Evolutionary conservation across 768 basidiomycete species (phyloP).

Genomic region (Lenzites betulinus): DNA sequence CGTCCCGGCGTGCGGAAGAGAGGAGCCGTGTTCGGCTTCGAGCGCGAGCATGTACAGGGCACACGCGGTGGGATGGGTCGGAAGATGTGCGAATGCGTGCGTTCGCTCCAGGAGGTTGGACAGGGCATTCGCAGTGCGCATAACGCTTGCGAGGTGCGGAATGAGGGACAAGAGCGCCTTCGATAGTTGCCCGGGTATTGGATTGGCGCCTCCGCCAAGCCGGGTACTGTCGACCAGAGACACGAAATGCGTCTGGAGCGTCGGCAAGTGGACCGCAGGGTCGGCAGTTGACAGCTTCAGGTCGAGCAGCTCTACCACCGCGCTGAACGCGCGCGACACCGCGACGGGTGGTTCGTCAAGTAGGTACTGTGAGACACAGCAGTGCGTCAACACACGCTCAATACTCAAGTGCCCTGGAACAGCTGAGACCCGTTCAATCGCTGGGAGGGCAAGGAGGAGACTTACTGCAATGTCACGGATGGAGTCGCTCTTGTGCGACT

Average conservation of each 20-base stretch:
- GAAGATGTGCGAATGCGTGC: slow-evolving; percentile 39
- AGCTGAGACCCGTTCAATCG: slow-evolving; percentile 13
- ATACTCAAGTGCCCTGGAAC: slow-evolving; percentile 15
- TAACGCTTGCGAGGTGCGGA: slow-evolving; percentile 20
- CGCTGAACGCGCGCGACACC: slow-evolving; percentile 57
- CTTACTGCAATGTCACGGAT: slow-evolving; percentile 66
- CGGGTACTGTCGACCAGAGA: slow-evolving; percentile 17
- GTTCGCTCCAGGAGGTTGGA: slow-evolving; percentile 26
- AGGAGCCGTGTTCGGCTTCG: slow-evolving; percentile 61
- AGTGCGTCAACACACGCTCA: slow-evolving; percentile 24
- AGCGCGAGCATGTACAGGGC: slow-evolving; percentile 70
- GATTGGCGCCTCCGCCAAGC: not conserved
- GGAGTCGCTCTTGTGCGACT: slow-evolving; percentile 66
- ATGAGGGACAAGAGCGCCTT: slow-evolving; percentile 24
- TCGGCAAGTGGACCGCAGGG: slow-evolving; percentile 59
- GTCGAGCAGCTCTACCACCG: slow-evolving; percentile 53
- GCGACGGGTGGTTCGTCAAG: slow-evolving; percentile 53
- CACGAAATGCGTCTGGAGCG: slow-evolving; percentile 54
- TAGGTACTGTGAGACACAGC: slow-evolving; percentile 38
- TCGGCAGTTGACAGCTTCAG: slow-evolving; percentile 56
- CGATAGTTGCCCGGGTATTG: slow-evolving; percentile 24
- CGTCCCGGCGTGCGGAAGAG: slow-evolving; percentile 55
- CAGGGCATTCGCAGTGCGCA: slow-evolving; percentile 25
- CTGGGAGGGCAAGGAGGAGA: slow-evolving; percentile 13
- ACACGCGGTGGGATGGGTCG: slow-evolving; percentile 56